Evolutionary conservation across 306 rosid species (phyloP), one percentile per base, ranked within the genome.

Genomic region (Heteromeles arbutifolia): DNA sequence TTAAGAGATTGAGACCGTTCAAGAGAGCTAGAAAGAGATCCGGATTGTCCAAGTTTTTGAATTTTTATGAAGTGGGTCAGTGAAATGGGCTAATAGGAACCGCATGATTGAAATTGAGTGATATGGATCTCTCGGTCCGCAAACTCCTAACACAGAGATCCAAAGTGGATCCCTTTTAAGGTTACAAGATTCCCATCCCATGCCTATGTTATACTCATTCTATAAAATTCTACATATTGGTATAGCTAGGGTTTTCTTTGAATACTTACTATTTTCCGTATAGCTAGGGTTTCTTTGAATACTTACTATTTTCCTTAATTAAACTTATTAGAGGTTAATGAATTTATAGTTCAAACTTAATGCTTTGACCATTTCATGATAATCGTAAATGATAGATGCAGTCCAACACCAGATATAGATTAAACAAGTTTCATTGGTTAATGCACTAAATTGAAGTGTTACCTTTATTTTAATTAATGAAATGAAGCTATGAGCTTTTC

Each of bases 101-200:
- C 0, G 7, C 5, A 14, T 11, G 2, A 45, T 14, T 45, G 6
- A 45, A 45, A 45, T 45, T 14, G 3, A 45, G 7, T 14, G 19
- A 1, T 5, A 4, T 48, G 3, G 8, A 48, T 48, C 19, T 15
- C 8, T 48, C 0, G 19, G 53, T 48, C 53, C 21, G 1, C 1
- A 0, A 48, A 18, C 19, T 48, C 8, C 8, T 1, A 48, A 48
- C 53, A 48, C 3, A 48, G 0, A 48, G 3, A 37, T 48, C 18
- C 1, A 0, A 0, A 15, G 3, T 48, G 19, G 3, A 48, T 48
- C 21, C 18, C 0, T 37, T 37, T 37, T 37, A 37, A 81, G 81
- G 78, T 83, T 76, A 80, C 81, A 82, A 91, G 80, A 84, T 83
- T 87, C 85, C 65, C 80, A 66, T 50, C 21, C 54, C 54, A 50